Percentiles rank a stretch among this genome's conserved stretches.
Conservation (phyloP, 805 yeast species). For the Kodamaea lidongshanica region DNA sequence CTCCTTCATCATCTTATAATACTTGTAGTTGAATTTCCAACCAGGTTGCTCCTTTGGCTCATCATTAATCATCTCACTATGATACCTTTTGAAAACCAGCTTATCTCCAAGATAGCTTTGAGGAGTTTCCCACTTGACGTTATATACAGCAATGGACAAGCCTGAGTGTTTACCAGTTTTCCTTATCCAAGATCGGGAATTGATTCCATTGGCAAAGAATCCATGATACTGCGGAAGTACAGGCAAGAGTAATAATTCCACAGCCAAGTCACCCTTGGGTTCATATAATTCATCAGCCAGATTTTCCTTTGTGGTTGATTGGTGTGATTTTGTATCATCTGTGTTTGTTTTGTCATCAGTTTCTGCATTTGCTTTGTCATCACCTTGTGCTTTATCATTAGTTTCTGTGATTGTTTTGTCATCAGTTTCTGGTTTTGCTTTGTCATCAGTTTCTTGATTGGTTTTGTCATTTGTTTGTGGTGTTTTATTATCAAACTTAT, state of each 20-base stretch:
- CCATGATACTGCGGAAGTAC: conserved; percentile 60
- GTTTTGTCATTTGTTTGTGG: conserved; percentile 17
- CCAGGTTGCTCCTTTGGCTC: conserved; percentile 15
- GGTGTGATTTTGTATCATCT: not conserved
- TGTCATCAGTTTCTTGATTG: conserved; percentile 2
- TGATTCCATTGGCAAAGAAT: conserved; percentile 58
- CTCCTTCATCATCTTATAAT: conserved; percentile 22
- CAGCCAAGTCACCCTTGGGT: conserved; percentile 54
- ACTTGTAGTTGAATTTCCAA: conserved; percentile 29
- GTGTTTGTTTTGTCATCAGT: conserved; percentile 12
- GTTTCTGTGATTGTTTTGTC: conserved; percentile 8
- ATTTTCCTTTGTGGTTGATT: not conserved
- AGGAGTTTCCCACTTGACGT: conserved; percentile 44
- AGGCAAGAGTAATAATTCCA: conserved; percentile 62
- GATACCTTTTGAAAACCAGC: conserved; percentile 23
- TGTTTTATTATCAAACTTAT: conserved; percentile 10
- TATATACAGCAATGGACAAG: conserved; percentile 57
- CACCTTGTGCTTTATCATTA: conserved; percentile 1
- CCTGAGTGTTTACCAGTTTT: conserved; percentile 61
- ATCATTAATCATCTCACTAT: conserved; percentile 16
- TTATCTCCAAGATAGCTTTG: conserved; percentile 25
- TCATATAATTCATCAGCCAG: conserved; percentile 8
- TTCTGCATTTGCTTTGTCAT: conserved; percentile 12
- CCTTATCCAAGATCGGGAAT: conserved; percentile 66
- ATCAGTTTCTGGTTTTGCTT: conserved; percentile 15